Conservation (phyloP, 495 filamentous ascomycete genomes). For the Aspergillus kassunensis region DNA sequence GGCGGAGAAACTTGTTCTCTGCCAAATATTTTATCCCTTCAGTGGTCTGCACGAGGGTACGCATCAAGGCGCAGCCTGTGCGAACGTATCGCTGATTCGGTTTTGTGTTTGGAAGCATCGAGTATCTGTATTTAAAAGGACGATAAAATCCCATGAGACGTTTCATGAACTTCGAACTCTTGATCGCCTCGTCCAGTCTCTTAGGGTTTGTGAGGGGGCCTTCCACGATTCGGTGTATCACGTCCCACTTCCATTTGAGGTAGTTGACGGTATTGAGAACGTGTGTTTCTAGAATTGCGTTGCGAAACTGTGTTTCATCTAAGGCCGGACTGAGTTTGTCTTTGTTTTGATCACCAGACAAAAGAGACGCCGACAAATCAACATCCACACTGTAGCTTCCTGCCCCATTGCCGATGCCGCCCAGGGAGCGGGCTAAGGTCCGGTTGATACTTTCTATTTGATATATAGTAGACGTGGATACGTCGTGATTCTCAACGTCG, state of each 20-base stretch:
- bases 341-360: slow-evolving; percentile 62
- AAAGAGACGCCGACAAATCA: slow-evolving; percentile 37
- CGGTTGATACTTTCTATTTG: slow-evolving; percentile 97
- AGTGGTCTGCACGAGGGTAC: slow-evolving; percentile 73
- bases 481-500: slow-evolving; percentile 64
- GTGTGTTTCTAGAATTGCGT: slow-evolving; percentile 78
- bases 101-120: slow-evolving; percentile 79
- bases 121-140: slow-evolving; percentile 94
- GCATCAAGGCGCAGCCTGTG: slow-evolving; percentile 81
- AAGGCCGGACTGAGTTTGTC: slow-evolving; percentile 66
- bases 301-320: slow-evolving; percentile 85
- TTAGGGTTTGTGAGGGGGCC: slow-evolving; percentile 90
- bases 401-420: slow-evolving; percentile 30
- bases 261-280: slow-evolving; percentile 82
- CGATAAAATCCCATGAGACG: slow-evolving; percentile 90
- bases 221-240: slow-evolving; percentile 86
- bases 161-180: slow-evolving; percentile 92
- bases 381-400: slow-evolving; percentile 45
- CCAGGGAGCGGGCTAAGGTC: slow-evolving; percentile 77
- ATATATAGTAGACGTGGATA: slow-evolving; percentile 83
- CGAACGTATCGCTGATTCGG: slow-evolving; percentile 91
- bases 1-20: slow-evolving; percentile 87
- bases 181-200: slow-evolving; percentile 89
- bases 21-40: slow-evolving; percentile 82
- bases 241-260: slow-evolving; percentile 94